Conservation (phyloP, 1,284 basidiomycete genomes). For the Flammula alnicola region DNA sequence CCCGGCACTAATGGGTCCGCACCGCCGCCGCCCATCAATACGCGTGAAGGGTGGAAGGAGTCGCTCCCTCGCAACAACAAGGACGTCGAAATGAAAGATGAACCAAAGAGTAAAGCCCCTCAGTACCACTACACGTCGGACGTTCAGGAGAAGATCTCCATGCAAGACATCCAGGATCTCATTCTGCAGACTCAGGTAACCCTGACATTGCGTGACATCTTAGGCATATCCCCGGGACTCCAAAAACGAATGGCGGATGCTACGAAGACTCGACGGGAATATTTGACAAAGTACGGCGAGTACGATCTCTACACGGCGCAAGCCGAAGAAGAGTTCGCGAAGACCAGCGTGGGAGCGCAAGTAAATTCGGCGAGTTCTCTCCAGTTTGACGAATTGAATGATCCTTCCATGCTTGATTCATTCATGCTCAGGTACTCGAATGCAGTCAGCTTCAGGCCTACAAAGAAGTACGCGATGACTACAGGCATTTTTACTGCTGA, state of each 20-base stretch:
- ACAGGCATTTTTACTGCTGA: slow-evolving; percentile 14
- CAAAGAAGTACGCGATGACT: slow-evolving; percentile 14
- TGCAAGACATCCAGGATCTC: neutral
- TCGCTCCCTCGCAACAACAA: neutral
- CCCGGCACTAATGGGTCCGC: no score
- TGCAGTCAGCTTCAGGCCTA: slow-evolving; percentile 4
- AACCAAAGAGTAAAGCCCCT: neutral
- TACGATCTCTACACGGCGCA: slow-evolving; percentile 8
- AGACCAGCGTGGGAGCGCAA: neutral
- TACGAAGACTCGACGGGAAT: slow-evolving; percentile 10
- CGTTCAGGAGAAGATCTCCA: neutral
- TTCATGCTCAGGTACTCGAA: slow-evolving; percentile 7
- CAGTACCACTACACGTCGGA: slow-evolving; percentile 8
- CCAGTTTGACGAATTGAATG: neutral
- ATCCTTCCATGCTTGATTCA: neutral
- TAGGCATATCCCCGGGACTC: slow-evolving; percentile 14
- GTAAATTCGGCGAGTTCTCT: neutral
- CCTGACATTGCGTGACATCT: slow-evolving; percentile 3
- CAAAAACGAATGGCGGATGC: slow-evolving; percentile 9
- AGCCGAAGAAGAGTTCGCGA: neutral
- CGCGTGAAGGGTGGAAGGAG: slow-evolving; percentile 8
- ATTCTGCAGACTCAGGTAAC: slow-evolving; percentile 9
- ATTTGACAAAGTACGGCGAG: slow-evolving; percentile 7
- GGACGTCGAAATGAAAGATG: slow-evolving; percentile 3
- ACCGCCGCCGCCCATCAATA: slow-evolving; percentile 8